Evolutionary conservation across 257 asterid genomes (phyloP).

Genomic region (Phtheirospermum japonicum): DNA sequence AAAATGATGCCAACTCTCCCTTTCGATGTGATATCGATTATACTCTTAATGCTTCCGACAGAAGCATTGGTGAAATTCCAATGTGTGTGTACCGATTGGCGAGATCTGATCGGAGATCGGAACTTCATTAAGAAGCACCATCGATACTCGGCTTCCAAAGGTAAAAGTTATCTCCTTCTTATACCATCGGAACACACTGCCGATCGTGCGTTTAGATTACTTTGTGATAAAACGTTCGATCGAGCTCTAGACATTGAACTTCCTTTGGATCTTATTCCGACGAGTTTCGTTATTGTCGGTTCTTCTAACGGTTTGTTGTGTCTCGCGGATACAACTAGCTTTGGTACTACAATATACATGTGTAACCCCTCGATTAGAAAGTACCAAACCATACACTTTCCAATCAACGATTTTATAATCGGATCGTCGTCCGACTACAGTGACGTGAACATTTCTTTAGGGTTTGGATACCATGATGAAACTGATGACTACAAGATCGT

Average conservation of each 20-base stretch:
- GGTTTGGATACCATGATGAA: constrained; percentile 24
- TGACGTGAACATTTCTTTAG: background rate
- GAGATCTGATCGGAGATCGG: background rate
- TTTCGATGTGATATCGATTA: background rate
- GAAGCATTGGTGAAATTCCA: background rate
- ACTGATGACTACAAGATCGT: constrained; percentile 22
- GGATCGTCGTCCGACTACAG: background rate
- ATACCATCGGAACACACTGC: background rate
- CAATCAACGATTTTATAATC: background rate
- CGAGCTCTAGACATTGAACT: background rate
- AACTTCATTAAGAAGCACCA: background rate
- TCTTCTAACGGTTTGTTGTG: constrained; percentile 28
- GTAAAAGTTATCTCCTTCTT: background rate
- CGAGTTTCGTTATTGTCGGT: background rate
- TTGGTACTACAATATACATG: constrained; percentile 8
- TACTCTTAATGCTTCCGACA: background rate
- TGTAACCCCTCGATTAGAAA: constrained; percentile 26
- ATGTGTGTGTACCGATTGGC: background rate
- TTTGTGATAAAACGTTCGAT: background rate
- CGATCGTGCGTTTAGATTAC: background rate
- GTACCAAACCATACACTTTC: background rate
- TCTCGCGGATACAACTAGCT: background rate
- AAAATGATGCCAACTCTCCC: background rate
- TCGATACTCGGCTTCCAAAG: background rate
- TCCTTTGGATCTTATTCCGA: background rate